Percentiles rank a stretch among this genome's conserved stretches.
Evolutionary conservation across 2,329 filamentous ascomycete species (phyloP).

Genomic region (Dactylellina cionopaga): DNA sequence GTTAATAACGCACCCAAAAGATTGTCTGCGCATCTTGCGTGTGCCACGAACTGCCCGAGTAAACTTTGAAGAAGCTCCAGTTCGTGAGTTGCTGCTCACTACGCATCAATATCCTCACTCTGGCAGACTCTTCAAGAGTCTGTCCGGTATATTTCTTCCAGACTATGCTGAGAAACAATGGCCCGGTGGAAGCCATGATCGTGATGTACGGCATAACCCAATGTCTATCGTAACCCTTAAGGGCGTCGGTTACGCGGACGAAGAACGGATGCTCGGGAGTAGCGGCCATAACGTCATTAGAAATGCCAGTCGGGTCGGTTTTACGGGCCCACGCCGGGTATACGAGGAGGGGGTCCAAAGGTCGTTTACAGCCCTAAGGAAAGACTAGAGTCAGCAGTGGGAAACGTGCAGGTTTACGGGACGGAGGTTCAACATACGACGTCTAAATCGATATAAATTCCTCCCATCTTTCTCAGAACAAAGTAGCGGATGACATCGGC

Average conservation of each 20-base stretch:
- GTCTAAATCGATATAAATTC: slow-evolving; percentile 83
- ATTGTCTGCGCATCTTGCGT: slow-evolving; percentile 63
- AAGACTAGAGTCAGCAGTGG: not conserved
- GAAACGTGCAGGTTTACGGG: not conserved
- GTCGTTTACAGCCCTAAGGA: slow-evolving; percentile 72
- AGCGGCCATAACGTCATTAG: slow-evolving; percentile 81
- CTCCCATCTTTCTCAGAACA: slow-evolving; percentile 78
- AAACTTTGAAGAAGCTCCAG: slow-evolving; percentile 77
- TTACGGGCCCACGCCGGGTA: slow-evolving; percentile 77
- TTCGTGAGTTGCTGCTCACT: slow-evolving; percentile 71
- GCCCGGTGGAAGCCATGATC: slow-evolving; percentile 81
- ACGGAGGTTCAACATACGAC: slow-evolving; percentile 64
- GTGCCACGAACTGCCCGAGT: slow-evolving; percentile 64
- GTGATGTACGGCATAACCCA: slow-evolving; percentile 79
- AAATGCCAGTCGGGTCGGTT: slow-evolving; percentile 79
- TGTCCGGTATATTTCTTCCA: slow-evolving; percentile 77
- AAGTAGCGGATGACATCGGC: slow-evolving; percentile 84
- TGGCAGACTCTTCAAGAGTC: slow-evolving; percentile 64
- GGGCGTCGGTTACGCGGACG: slow-evolving; percentile 72
- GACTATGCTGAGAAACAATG: slow-evolving; percentile 78
- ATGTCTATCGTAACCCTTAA: slow-evolving; percentile 74
- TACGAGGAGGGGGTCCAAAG: slow-evolving; percentile 73
- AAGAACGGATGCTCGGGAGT: slow-evolving; percentile 79
- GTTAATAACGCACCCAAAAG: slow-evolving; percentile 64
- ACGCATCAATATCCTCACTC: slow-evolving; percentile 74